Evolutionary conservation across 306 rosid species (phyloP).

Genomic region (Amphicarpaea edgeworthii): DNA sequence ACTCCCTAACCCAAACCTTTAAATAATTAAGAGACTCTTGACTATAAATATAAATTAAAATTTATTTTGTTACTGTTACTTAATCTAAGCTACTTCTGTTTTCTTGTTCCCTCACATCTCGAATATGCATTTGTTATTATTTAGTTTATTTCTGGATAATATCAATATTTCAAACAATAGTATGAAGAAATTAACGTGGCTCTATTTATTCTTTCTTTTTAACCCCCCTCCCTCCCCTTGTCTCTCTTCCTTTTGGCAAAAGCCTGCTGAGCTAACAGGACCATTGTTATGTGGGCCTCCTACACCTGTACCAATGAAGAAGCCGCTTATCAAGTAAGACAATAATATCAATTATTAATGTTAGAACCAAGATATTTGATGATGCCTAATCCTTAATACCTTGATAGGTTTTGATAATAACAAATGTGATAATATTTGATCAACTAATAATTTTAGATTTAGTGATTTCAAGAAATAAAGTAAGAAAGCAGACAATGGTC

Average conservation of each 20-base stretch:
- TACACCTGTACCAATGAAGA: slow-evolving; percentile 58
- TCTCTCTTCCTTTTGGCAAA: background rate
- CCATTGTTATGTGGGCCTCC: slow-evolving; percentile 56
- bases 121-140: slow-evolving; percentile 23
- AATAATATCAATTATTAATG: slow-evolving; percentile 20
- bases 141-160: slow-evolving; percentile 23
- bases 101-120: too few relatives aligned
- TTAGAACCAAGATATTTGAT: too few relatives aligned
- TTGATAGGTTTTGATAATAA: too few relatives aligned
- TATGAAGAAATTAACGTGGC: slow-evolving; percentile 23
- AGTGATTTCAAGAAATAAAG: too few relatives aligned
- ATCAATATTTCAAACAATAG: slow-evolving; percentile 14
- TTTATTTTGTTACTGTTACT: slow-evolving; percentile 13
- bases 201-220: slow-evolving; percentile 37
- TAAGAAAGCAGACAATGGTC: too few relatives aligned
- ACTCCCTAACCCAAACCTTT: too few relatives aligned
- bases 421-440: too few relatives aligned
- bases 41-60: too few relatives aligned
- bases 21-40: too few relatives aligned
- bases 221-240: background rate
- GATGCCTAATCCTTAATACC: too few relatives aligned
- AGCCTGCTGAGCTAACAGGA: slow-evolving; percentile 81
- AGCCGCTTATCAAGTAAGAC: slow-evolving; percentile 80
- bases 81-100: too few relatives aligned
- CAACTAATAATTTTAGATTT: too few relatives aligned